phyloP scores from a whole-genome alignment of 2,329 filamentous ascomycete species.

The Dactylonectria macrodidyma region DNA sequence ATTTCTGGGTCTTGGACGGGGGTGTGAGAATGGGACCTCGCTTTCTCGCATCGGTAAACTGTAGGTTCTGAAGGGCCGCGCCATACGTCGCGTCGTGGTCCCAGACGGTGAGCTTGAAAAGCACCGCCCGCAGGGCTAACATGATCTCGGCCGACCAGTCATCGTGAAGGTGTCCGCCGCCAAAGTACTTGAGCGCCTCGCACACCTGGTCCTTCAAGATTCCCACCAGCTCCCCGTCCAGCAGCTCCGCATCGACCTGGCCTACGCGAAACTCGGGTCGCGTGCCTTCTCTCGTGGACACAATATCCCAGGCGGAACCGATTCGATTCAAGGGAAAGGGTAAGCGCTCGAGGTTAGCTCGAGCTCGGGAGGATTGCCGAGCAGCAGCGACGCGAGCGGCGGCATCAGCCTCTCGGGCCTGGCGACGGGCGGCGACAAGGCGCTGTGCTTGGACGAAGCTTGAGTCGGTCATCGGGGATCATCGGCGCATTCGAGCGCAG shows the following conservation, averaged over 20 bases:
- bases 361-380: slow-evolving; percentile 67
- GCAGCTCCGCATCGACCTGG: slow-evolving; percentile 94
- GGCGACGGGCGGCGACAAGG: slow-evolving; percentile 85
- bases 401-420: slow-evolving; percentile 78
- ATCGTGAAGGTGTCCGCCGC: slow-evolving; percentile 81
- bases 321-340: slow-evolving; percentile 75
- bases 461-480: slow-evolving; percentile 63
- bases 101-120: slow-evolving; percentile 98
- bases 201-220: slow-evolving; percentile 88
- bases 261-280: slow-evolving; percentile 92
- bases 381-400: slow-evolving; percentile 68
- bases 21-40: slow-evolving; percentile 73
- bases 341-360: slow-evolving; percentile 69
- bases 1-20: slow-evolving; percentile 88
- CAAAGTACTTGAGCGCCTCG: slow-evolving; percentile 90
- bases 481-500: slow-evolving; percentile 41
- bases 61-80: slow-evolving; percentile 90
- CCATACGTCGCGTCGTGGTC: slow-evolving; percentile 97
- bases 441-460: slow-evolving; percentile 92
- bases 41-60: slow-evolving; percentile 87
- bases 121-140: slow-evolving; percentile 79
- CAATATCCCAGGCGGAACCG: slow-evolving; percentile 76
- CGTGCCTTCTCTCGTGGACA: slow-evolving; percentile 83
- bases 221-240: slow-evolving; percentile 93
- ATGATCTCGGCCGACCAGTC: slow-evolving; percentile 91